A percentile compares a stretch with the other conserved stretches of the same genome.
Evolutionary conservation across 495 filamentous ascomycete genomes (phyloP).

Genomic region (Aspergillus sclerotiicarbonarius): DNA sequence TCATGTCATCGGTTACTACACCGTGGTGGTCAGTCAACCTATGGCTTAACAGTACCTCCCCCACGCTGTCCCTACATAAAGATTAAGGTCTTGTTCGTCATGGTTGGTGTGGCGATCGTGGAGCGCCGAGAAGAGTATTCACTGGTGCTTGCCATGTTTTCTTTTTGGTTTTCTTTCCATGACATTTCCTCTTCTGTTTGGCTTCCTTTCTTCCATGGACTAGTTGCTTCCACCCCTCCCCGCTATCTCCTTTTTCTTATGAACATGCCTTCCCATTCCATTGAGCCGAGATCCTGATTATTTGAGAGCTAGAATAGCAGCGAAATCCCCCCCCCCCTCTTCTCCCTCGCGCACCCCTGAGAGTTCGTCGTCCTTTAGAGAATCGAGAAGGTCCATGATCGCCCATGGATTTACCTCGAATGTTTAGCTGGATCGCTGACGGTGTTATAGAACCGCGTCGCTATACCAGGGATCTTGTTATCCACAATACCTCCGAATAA

Average conservation of each 20-base stretch:
- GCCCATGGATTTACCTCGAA: not conserved
- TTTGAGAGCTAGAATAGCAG: not conserved
- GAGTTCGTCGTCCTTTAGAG: not conserved
- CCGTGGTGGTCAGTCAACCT: not conserved
- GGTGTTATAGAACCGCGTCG: not conserved
- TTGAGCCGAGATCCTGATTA: not conserved
- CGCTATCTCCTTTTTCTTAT: not conserved
- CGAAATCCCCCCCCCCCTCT: not conserved
- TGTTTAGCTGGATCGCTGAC: not conserved
- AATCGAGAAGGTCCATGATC: not conserved
- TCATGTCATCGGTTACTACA: not conserved
- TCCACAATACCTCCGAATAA: not conserved
- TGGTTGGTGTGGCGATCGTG: not conserved
- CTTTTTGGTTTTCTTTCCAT: constrained; percentile 16
- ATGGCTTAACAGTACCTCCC: not conserved
- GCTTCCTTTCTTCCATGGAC: constrained; percentile 10
- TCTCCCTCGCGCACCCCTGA: not conserved
- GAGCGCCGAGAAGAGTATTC: constrained; percentile 11
- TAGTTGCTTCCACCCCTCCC: constrained; percentile 5
- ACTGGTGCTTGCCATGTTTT: constrained; percentile 14
- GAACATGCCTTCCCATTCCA: too few species aligned
- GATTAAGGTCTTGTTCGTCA: not conserved
- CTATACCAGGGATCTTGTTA: not conserved
- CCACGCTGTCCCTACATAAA: not conserved
- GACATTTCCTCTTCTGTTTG: constrained; percentile 11